Evolutionary conservation across 208 protist species (phyloP), one percentile per base, ranked within the genome.

Genomic region (Leishmania gerbilli): DNA sequence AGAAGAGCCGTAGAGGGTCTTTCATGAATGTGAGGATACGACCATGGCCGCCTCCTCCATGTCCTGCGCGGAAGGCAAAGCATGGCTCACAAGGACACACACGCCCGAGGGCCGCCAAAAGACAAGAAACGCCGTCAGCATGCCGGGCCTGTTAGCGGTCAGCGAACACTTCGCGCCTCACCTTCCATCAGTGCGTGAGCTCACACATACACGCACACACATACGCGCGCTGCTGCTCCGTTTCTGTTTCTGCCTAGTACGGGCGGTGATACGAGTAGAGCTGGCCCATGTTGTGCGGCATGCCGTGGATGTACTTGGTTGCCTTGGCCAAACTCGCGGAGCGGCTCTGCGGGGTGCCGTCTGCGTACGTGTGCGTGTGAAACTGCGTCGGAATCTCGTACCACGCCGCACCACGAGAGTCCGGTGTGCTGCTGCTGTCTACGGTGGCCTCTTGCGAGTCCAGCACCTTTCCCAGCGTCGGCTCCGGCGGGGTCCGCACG

Each of bases 191-290:
- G 24, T n/a, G 27, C 24, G 27, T 62, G 56, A 62, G 56, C 24
- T 31, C 24, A 45, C 42, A 7, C 42, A 45, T 7, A 45, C 42
- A 7, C 42, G 42, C 42, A 45, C 42, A 64, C 58, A 31, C 58
- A 34, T 34, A 64, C 27, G 34, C 34, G n/a, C 37, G 24, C 24
- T 37, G 27, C 3, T 21, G 42, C 24, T 21, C 37, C 27, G n/a
- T 37, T 42, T 62, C 51, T 5, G 42, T n/a, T 17, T 27, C 17
- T 58, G 6, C 4, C 84, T 88, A 97, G 71, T 95, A 96, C n/a
- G 92, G 91, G 31, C 94, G 88, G 31, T 96, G 94, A 80, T 91
- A 97, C 2, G 94, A 97, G 84, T 97, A 97, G 11, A 97, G 79
- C 79, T 94, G 86, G 0, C 94, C 94, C 90, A 95, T 94, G 85